A percentile compares a stretch with the other conserved stretches of the same genome.
Conservation (phyloP, 352 stramenopile genomes). For the Phytophthora crassamura region DNA sequence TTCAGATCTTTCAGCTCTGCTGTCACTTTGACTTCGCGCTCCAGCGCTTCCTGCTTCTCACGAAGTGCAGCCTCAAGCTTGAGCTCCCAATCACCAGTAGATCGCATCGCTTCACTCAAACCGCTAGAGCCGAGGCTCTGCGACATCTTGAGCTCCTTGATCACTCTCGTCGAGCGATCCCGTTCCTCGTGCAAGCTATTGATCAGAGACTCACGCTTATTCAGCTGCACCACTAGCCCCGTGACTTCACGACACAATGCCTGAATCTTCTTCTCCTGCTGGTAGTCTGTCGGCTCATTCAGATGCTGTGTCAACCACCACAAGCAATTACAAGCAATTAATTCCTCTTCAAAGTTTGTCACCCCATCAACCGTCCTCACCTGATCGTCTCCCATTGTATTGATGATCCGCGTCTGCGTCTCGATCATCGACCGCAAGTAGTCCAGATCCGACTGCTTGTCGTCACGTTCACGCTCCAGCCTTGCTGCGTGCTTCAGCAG, state of each 20-base stretch:
- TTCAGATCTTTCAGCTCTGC: conserved; percentile 50
- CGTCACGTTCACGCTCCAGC: conserved; percentile 47
- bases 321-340: too few species aligned
- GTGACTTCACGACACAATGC: conserved; percentile 67
- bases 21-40: conserved; percentile 28
- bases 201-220: conserved; percentile 64
- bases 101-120: conserved; percentile 39
- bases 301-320: conserved; percentile 23
- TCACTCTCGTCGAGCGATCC: conserved; percentile 45
- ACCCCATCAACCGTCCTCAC: conserved; percentile 19
- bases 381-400: conserved; percentile 53
- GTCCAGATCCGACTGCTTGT: conserved; percentile 54
- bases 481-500: conserved; percentile 52
- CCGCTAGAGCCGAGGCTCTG: conserved; percentile 25
- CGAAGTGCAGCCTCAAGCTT: conserved; percentile 40
- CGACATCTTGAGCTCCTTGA: conserved; percentile 57
- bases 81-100: conserved; percentile 37
- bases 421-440: conserved; percentile 55
- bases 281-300: conserved; percentile 41
- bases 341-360: background rate
- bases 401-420: conserved; percentile 65
- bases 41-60: conserved; percentile 38
- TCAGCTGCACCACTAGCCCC: conserved; percentile 58
- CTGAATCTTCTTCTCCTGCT: conserved; percentile 60
- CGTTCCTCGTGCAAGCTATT: conserved; percentile 61